These are phyloP conservation scores for Tricholoma matsutake DNA, from an alignment of 768 basidiomycete genomes.

Conservation along the genomic window DNA sequence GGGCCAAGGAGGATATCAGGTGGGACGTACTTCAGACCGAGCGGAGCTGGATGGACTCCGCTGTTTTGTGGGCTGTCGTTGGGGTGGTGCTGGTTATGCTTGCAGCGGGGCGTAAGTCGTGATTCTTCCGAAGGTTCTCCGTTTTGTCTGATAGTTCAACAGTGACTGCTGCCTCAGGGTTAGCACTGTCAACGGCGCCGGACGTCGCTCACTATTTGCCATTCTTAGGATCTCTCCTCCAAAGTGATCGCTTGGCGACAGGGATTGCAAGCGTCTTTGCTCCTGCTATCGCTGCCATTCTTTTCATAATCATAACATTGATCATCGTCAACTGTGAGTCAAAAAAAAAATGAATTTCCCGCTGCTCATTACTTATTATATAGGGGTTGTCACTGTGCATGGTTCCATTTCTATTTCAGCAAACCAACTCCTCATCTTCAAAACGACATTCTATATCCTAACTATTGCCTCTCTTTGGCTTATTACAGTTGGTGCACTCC, in stretches of 20 bases:
- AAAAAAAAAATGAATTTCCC: background rate
- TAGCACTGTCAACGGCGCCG: constrained; percentile 66
- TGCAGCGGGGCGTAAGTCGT: constrained; percentile 56
- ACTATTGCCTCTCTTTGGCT: constrained; percentile 57
- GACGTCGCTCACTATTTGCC: constrained; percentile 69
- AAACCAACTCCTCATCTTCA: constrained; percentile 58
- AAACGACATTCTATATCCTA: constrained; percentile 59
- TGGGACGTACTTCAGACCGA: constrained; percentile 76
- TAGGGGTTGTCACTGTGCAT: constrained; percentile 52
- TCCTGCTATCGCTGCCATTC: constrained; percentile 56
- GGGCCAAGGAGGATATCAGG: constrained; percentile 78
- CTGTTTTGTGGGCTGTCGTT: constrained; percentile 59
- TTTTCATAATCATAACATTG: constrained; percentile 58
- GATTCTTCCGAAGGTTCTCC: background rate
- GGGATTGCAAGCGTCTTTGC: constrained; percentile 68
- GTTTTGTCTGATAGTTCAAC: constrained; percentile 9
- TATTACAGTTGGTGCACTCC: constrained; percentile 60
- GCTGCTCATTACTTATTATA: constrained; percentile 6
- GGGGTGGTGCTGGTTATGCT: constrained; percentile 48
- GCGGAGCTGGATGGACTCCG: constrained; percentile 40
- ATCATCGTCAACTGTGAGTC: constrained; percentile 54
- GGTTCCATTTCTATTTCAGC: constrained; percentile 63
- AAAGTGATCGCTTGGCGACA: constrained; percentile 46
- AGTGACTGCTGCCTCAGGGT: constrained; percentile 72
- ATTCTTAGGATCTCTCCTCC: constrained; percentile 55